Evolutionary conservation across 2,329 filamentous ascomycete species (phyloP), one percentile per base, ranked within the genome.

Genomic region (Diaporthe batatas): DNA sequence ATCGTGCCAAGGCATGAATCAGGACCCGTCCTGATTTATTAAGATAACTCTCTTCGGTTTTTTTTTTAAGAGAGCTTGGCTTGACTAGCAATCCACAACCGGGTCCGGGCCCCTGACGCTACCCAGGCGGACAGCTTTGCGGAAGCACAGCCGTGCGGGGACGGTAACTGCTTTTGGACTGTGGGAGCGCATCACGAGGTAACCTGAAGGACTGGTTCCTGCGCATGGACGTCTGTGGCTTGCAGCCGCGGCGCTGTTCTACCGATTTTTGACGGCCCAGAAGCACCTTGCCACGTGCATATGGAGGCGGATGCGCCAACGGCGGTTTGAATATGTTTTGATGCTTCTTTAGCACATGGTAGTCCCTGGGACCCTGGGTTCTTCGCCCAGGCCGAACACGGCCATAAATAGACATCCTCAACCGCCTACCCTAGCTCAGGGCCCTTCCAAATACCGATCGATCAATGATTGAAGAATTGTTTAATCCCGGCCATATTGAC

Each of bases 121-220:
- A 53, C n/a, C n/a, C n/a, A n/a, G n/a, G n/a, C n/a, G n/a, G n/a
- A n/a, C 44, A 51, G 44, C 44, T 65, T 51, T 65, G 14, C 62
- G 62, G 62, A 25, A 65, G 47, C 12, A 29, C 44, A 65, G 62
- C 62, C 62, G 62, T 51, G 62, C 62, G 62, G 44, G 62, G 44
- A n/a, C 44, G 12, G 32, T 65, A 65, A 34, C 62, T 39, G 6
- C 32, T 65, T 65, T 51, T 14, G 62, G 62, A 51, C 29, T 23
- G 44, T 53, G 44, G 62, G 25, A 65, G 44, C 62, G 62, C 32
- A 65, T 65, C 62, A 65, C 62, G 62, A 65, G 62, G 44, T 36
- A 29, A 14, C 16, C 44, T 18, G 51, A 21, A 21, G 44, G 51
- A 51, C 62, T 34, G 62, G 44, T 65, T 65, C 62, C 62, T 65